Conservation (phyloP, 2,329 filamentous ascomycete species). For the Colletotrichum sojae region DNA sequence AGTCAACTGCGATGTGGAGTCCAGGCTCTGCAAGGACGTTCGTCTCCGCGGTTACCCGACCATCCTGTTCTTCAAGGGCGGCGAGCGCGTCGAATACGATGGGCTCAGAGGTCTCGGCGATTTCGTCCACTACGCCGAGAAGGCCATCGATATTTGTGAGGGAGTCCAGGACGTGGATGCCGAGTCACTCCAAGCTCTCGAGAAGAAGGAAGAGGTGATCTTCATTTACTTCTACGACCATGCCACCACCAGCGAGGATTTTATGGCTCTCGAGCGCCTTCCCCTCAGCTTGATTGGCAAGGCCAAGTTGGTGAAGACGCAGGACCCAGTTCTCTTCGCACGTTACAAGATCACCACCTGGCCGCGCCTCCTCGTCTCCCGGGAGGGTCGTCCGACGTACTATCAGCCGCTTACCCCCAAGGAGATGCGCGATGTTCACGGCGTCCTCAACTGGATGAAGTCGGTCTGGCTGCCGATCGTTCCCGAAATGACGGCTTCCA, state of each 20-base stretch:
- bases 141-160: conserved; percentile 82
- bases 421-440: conserved; percentile 90
- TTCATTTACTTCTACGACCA: conserved; percentile 99
- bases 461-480: conserved; percentile 97
- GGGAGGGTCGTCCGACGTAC: conserved; percentile 91
- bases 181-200: conserved; percentile 82
- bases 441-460: conserved; percentile 91
- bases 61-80: conserved; percentile 91
- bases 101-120: conserved; percentile 94
- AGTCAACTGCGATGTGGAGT: conserved; percentile 92
- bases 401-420: conserved; percentile 89
- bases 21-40: conserved; percentile 92
- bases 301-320: conserved; percentile 92
- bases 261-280: conserved; percentile 87
- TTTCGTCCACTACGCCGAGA: conserved; percentile 87
- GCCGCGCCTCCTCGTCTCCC: conserved; percentile 91
- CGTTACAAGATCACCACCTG: conserved; percentile 97
- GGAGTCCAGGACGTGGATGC: conserved; percentile 88
- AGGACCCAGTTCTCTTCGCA: conserved; percentile 80
- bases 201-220: conserved; percentile 94
- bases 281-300: conserved; percentile 91
- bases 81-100: conserved; percentile 92
- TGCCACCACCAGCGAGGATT: conserved; percentile 93
- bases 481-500: conserved; percentile 90
- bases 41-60: conserved; percentile 86